A percentile compares a stretch with the other conserved stretches of the same genome.
phyloP scores from a whole-genome alignment of 2,329 filamentous ascomycete genomes.

The Orbilia ellipsospora region DNA sequence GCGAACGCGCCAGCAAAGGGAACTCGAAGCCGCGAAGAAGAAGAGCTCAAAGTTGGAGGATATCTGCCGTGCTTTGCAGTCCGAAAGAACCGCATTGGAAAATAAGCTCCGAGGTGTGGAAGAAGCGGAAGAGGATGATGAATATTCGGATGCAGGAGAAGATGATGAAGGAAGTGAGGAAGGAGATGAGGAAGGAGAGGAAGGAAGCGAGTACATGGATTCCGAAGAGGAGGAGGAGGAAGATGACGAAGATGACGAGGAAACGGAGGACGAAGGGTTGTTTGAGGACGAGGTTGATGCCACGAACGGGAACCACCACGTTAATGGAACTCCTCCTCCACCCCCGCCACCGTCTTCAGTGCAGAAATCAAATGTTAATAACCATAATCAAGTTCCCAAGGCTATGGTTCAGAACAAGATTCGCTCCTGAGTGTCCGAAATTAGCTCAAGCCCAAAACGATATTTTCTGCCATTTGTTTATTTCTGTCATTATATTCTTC shows the following conservation, averaged over 20 bases:
- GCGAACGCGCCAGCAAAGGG: constrained; percentile 78
- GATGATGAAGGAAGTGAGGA: constrained; percentile 71
- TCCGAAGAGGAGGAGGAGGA: constrained; percentile 75
- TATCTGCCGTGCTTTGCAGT: constrained; percentile 96
- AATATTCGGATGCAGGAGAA: constrained; percentile 68
- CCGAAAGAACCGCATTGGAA: constrained; percentile 82
- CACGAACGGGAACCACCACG: constrained; percentile 66
- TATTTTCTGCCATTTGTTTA: background rate
- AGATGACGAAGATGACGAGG: constrained; percentile 72
- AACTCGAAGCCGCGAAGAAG: constrained; percentile 81
- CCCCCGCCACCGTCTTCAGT: background rate
- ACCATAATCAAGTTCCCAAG: constrained; percentile 26
- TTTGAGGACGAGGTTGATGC: constrained; percentile 72
- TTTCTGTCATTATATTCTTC: too few relatives aligned
- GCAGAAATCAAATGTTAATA: constrained; percentile 13
- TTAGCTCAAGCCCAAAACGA: background rate
- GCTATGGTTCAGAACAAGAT: constrained; percentile 32
- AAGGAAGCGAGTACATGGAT: constrained; percentile 64
- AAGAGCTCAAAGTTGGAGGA: constrained; percentile 92
- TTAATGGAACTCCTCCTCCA: constrained; percentile 26
- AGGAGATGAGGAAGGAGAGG: constrained; percentile 66
- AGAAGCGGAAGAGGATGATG: constrained; percentile 68
- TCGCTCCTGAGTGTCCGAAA: constrained; percentile 17
- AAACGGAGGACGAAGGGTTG: constrained; percentile 72
- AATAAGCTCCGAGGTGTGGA: constrained; percentile 70